These are phyloP conservation scores for Dipodascopsis tothii DNA, from an alignment of 805 yeast genomes.

Conservation along the genomic window DNA sequence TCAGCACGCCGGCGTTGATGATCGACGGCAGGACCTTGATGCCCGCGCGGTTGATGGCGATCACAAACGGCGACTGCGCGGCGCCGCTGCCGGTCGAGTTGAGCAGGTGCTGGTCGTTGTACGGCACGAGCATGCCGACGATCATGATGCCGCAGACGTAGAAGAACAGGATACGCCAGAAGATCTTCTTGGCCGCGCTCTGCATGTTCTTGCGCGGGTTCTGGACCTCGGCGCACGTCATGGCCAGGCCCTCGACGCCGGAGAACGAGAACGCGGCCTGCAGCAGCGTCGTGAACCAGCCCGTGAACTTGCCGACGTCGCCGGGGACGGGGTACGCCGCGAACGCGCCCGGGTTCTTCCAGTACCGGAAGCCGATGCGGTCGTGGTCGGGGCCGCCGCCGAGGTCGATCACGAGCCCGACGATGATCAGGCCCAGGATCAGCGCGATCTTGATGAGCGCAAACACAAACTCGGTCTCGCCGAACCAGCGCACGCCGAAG, in stretches of 20 bases:
- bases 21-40: constrained; percentile 65
- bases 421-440: constrained; percentile 56
- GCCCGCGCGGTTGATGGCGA: constrained; percentile 59
- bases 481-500: constrained; percentile 42
- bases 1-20: constrained; percentile 67
- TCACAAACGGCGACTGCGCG: constrained; percentile 71
- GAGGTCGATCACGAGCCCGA: constrained; percentile 52
- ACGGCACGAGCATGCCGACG: constrained; percentile 69
- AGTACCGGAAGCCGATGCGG: constrained; percentile 62
- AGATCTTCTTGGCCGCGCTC: constrained; percentile 69
- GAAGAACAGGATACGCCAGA: constrained; percentile 57
- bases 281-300: constrained; percentile 56
- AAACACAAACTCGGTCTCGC: constrained; percentile 47
- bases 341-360: constrained; percentile 65
- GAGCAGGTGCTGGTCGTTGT: constrained; percentile 54
- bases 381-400: constrained; percentile 78
- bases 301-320: constrained; percentile 49
- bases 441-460: constrained; percentile 58
- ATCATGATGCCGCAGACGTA: constrained; percentile 69
- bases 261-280: constrained; percentile 66
- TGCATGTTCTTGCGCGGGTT: constrained; percentile 68
- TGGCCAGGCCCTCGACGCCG: constrained; percentile 79
- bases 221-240: constrained; percentile 76
- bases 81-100: constrained; percentile 62
- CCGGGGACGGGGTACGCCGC: constrained; percentile 35